Conservation (phyloP, 2,329 filamentous ascomycete species). For the Lachnellula subtilissima region DNA sequence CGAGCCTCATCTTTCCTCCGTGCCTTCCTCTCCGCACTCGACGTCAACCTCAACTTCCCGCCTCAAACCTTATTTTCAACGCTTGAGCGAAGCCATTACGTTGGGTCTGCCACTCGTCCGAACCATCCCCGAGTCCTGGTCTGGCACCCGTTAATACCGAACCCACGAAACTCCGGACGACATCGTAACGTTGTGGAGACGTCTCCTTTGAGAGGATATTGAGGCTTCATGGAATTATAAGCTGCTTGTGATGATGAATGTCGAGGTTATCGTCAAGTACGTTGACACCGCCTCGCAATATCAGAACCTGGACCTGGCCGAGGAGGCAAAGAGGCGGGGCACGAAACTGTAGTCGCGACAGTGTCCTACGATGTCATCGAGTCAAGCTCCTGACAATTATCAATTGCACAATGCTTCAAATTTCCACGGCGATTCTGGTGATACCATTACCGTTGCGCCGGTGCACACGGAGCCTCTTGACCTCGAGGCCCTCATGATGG, state of each 20-base stretch:
- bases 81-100: neutral
- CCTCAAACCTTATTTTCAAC: neutral
- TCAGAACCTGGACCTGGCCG: neutral
- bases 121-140: neutral
- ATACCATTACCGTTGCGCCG: constrained; percentile 11
- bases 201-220: neutral
- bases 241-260: constrained; percentile 4
- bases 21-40: neutral
- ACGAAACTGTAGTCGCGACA: neutral
- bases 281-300: neutral
- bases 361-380: constrained; percentile 19
- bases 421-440: constrained; percentile 11
- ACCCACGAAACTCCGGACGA: neutral
- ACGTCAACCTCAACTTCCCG: neutral
- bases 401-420: constrained; percentile 16
- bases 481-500: constrained; percentile 28
- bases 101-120: neutral
- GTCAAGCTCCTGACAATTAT: constrained; percentile 15
- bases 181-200: neutral
- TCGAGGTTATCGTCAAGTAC: constrained; percentile 1
- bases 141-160: neutral
- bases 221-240: neutral
- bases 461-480: constrained; percentile 23
- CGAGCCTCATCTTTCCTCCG: neutral
- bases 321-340: neutral